Evolutionary conservation across 1,284 basidiomycete species (phyloP).

Genomic region (Boletus semigastroideus): DNA sequence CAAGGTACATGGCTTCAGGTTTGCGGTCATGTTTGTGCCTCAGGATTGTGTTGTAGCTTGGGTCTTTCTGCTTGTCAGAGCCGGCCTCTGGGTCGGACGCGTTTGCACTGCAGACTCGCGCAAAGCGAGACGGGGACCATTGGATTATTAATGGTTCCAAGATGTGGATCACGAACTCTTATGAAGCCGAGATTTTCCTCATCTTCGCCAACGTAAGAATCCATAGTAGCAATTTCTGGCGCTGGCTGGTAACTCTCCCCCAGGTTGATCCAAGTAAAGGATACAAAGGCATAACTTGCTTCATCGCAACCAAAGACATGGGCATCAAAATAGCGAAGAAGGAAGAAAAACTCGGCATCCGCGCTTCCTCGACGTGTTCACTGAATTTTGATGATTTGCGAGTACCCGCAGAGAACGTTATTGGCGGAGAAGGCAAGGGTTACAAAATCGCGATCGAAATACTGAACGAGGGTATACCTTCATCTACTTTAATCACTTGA

Average conservation of each 20-base stretch:
- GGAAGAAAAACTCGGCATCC: constrained; percentile 97
- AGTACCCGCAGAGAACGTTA: constrained; percentile 90
- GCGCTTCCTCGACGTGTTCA: constrained; percentile 95
- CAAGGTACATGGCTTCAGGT: constrained; percentile 51
- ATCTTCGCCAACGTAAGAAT: constrained; percentile 86
- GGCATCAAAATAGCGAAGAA: constrained; percentile 98
- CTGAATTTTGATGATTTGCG: constrained; percentile 95
- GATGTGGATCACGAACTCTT: constrained; percentile 99
- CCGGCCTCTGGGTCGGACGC: constrained; percentile 94
- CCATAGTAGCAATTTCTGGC: not conserved
- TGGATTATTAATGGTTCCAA: constrained; percentile 94
- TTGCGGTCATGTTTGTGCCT: not conserved
- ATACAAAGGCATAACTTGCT: constrained; percentile 99
- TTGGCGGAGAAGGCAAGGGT: constrained; percentile 91
- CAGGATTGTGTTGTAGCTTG: constrained; percentile 58
- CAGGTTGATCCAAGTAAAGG: constrained; percentile 90
- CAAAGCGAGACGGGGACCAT: constrained; percentile 80
- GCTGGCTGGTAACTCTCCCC: not conserved
- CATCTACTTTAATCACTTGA: not conserved
- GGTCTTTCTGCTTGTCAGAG: constrained; percentile 96
- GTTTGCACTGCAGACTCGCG: constrained; percentile 93
- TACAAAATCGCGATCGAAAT: constrained; percentile 99
- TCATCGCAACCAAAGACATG: constrained; percentile 95
- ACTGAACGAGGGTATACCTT: constrained; percentile 77
- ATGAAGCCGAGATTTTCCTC: constrained; percentile 91